Conservation (phyloP, 495 filamentous ascomycete genomes). For the Staphylotrichum tortipilum region DNA sequence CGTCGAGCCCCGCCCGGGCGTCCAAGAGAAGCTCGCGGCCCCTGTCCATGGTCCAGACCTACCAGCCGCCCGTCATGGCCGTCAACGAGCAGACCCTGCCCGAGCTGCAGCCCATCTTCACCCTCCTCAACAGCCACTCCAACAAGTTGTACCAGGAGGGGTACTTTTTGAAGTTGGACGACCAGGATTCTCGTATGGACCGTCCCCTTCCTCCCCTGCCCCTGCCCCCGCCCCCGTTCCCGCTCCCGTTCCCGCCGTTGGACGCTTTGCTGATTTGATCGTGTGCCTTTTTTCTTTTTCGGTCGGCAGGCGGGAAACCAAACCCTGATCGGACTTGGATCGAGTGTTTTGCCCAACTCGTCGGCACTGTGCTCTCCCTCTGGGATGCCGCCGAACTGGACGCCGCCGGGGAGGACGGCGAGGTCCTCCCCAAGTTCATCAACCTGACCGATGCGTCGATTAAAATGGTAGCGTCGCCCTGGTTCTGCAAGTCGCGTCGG, state of each 20-base stretch:
- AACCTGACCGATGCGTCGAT: conserved; percentile 96
- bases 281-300: conserved; percentile 4
- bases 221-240: too few species aligned
- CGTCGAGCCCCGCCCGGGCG: conserved; percentile 16
- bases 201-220: too few species aligned
- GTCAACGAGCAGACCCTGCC: conserved; percentile 76
- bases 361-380: conserved; percentile 86
- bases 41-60: conserved; percentile 62
- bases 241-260: too few species aligned
- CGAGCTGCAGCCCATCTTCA: conserved; percentile 90
- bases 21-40: conserved; percentile 40
- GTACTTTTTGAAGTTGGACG: conserved; percentile 92
- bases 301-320: conserved; percentile 66
- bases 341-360: conserved; percentile 94
- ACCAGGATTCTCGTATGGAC: conserved; percentile 75
- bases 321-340: conserved; percentile 83
- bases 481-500: neutral
- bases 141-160: conserved; percentile 98
- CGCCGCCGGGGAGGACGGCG: conserved; percentile 69
- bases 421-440: conserved; percentile 89
- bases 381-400: conserved; percentile 96
- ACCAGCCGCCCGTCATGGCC: conserved; percentile 82
- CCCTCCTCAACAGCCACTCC: conserved; percentile 83
- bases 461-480: conserved; percentile 65
- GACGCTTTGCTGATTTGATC: too few species aligned